phyloP scores from a whole-genome alignment of 257 asterid species.

The Paraleonurus japonicus region DNA sequence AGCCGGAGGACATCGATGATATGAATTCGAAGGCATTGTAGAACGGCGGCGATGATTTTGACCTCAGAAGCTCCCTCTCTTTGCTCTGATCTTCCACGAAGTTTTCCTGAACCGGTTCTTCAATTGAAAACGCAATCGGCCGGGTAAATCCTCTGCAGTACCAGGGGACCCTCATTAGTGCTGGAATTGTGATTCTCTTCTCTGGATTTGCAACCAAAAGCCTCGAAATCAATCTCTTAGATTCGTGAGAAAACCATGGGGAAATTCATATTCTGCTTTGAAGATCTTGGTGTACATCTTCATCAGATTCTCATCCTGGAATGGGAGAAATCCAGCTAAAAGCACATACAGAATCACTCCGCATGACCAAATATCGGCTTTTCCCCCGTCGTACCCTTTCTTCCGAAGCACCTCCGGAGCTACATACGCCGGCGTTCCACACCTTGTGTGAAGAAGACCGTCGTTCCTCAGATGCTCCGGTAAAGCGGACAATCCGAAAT shows the following conservation, averaged over 20 bases:
- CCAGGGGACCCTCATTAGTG: slow-evolving; percentile 61
- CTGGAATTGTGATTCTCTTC: slow-evolving; percentile 51
- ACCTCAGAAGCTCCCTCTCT: slow-evolving; percentile 31
- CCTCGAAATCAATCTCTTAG: slow-evolving; percentile 54
- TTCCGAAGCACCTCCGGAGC: slow-evolving; percentile 75
- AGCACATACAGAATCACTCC: slow-evolving; percentile 75
- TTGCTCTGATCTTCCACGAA: not conserved
- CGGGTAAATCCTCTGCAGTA: slow-evolving; percentile 44
- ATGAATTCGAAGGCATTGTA: slow-evolving; percentile 79
- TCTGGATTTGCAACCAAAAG: slow-evolving; percentile 63
- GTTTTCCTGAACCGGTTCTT: slow-evolving; percentile 29
- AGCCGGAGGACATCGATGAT: slow-evolving; percentile 86
- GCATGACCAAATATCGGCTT: slow-evolving; percentile 87
- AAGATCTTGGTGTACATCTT: slow-evolving; percentile 68
- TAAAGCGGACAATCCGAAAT: slow-evolving; percentile 77
- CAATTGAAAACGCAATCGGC: slow-evolving; percentile 36
- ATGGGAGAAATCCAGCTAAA: slow-evolving; percentile 73
- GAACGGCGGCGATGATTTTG: slow-evolving; percentile 61
- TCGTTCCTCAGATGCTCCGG: slow-evolving; percentile 63
- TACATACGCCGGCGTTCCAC: slow-evolving; percentile 87
- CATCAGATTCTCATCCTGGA: slow-evolving; percentile 69
- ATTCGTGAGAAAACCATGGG: slow-evolving; percentile 73
- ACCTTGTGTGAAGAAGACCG: slow-evolving; percentile 74
- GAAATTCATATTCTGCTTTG: slow-evolving; percentile 63
- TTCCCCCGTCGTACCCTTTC: slow-evolving; percentile 78